Base-by-base conservation (phyloP, 1,139 yeast genomes). In the Saccharomycopsis crataegensis region DNA sequence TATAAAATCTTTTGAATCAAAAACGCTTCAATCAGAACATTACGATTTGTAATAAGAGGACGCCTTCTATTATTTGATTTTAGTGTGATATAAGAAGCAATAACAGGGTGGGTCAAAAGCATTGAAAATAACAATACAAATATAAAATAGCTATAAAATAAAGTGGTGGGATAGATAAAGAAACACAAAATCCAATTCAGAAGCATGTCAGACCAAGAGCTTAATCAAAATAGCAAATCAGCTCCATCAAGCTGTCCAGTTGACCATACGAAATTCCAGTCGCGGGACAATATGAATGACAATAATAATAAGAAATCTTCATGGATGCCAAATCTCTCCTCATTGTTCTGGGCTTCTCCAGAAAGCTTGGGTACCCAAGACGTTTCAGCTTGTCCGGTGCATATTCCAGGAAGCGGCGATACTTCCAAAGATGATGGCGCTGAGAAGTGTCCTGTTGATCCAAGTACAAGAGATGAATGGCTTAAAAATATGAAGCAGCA, bases 381-480 rank as follows among this genome's bases (percentile, higher is more conserved):
- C 17, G 14, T 22, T 8, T 34, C 33, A 28, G 36, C n/a, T 32
- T 51, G 54, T 16, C 54, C 54, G 9, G 53, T 50, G 46, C 46
- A 46, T 17, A 31, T 17, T 33, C 28, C 34, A 28, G 40, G 9
- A n/a, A 38, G 12, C 11, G 12, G 17, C 16, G 3, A 17, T 22
- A 1, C 37, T n/a, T 28, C 8, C 52, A 50, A 6, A 62, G 63
- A 14, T 70, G 17, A 14, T 40, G 17, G 16, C 5, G 17, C 33
- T 8, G 45, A 43, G 33, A 69, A 54, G 65, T 84, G 91, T 64
- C 91, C 91, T 1, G 90, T 84, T 17, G 87, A 82, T 64, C 86
- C 78, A 60, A 64, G 69, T n/a, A 71, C 85, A 4, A 70, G 87
- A 55, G 75, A 74, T 34, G 73, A 72, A 9, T 84, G 90, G 90